Evolutionary conservation across 108 stramenopile species (phyloP).

Genomic region (Pseudonitzschia multistriata): DNA sequence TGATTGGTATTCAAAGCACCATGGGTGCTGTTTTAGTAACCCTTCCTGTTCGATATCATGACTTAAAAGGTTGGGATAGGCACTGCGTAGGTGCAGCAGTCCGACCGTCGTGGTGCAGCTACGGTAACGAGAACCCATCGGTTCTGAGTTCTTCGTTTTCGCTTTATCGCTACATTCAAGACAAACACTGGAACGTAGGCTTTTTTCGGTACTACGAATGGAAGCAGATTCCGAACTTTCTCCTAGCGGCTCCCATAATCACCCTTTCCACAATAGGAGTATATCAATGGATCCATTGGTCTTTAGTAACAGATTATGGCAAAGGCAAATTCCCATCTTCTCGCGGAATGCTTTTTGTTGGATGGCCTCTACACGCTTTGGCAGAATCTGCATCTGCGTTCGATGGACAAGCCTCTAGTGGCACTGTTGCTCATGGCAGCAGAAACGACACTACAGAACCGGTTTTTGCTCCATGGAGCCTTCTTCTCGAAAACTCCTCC

Average conservation of each 20-base stretch:
- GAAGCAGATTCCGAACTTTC: constrained; percentile 84
- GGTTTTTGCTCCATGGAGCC: neutral
- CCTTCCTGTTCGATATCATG: constrained; percentile 54
- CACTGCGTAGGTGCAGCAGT: constrained; percentile 40
- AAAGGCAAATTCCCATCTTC: constrained; percentile 27
- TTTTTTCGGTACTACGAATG: constrained; percentile 72
- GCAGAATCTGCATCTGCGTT: constrained; percentile 19
- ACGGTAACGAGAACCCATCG: constrained; percentile 11
- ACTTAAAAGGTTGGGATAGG: constrained; percentile 45
- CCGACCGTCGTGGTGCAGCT: constrained; percentile 47
- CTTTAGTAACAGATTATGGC: constrained; percentile 31
- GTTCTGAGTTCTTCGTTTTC: constrained; percentile 44
- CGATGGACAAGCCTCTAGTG: neutral
- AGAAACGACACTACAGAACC: neutral
- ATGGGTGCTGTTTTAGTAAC: constrained; percentile 38
- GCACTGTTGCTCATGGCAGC: too few relatives aligned
- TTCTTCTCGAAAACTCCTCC: constrained; percentile 20
- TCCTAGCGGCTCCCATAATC: constrained; percentile 72
- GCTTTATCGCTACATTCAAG: constrained; percentile 73
- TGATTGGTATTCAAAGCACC: constrained; percentile 15
- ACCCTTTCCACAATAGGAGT: constrained; percentile 42
- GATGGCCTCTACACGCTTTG: constrained; percentile 33
- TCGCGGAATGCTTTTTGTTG: constrained; percentile 10
- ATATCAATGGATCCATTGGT: constrained; percentile 54
- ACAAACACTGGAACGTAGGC: constrained; percentile 87